Conservation (phyloP, 2,329 filamentous ascomycete species). For the Diaporthe sp. region DNA sequence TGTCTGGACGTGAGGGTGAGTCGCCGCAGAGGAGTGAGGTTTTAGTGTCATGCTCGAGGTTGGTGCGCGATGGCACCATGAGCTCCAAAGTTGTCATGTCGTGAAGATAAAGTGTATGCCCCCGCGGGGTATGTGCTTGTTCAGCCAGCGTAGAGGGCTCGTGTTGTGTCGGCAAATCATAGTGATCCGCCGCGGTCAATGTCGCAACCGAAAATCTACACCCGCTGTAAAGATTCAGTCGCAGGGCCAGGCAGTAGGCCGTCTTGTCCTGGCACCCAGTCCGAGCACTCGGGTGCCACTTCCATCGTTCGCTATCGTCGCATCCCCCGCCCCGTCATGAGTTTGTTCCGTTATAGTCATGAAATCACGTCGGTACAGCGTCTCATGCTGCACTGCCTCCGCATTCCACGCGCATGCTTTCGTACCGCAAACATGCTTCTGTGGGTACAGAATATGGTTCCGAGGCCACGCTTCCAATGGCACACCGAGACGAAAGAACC, state of each 20-base stretch:
- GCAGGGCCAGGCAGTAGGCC: constrained; percentile 7
- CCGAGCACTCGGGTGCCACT: constrained; percentile 10
- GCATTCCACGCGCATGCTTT: constrained; percentile 1
- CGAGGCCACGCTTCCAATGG: background rate
- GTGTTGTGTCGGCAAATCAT: background rate
- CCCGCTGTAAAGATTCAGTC: constrained; percentile 1
- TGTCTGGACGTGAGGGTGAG: background rate
- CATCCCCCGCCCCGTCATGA: constrained; percentile 17
- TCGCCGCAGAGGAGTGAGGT: background rate
- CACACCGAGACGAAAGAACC: constrained; percentile 18
- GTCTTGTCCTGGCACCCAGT: constrained; percentile 19
- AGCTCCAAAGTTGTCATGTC: constrained; percentile 31
- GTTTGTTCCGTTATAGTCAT: constrained; percentile 27
- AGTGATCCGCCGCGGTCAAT: background rate
- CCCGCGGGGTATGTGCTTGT: background rate
- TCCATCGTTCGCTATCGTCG: background rate
- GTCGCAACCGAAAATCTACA: background rate
- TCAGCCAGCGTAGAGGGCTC: background rate
- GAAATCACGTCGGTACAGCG: constrained; percentile 23
- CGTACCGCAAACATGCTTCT: constrained; percentile 2
- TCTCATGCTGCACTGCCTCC: background rate
- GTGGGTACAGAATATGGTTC: constrained; percentile 3
- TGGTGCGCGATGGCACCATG: constrained; percentile 18
- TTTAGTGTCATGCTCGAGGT: constrained; percentile 22
- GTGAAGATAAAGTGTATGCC: constrained; percentile 10